Percentiles rank a stretch among this genome's conserved stretches.
Evolutionary conservation across 768 basidiomycete species (phyloP).

Genomic region (Auriscalpium vulgare): DNA sequence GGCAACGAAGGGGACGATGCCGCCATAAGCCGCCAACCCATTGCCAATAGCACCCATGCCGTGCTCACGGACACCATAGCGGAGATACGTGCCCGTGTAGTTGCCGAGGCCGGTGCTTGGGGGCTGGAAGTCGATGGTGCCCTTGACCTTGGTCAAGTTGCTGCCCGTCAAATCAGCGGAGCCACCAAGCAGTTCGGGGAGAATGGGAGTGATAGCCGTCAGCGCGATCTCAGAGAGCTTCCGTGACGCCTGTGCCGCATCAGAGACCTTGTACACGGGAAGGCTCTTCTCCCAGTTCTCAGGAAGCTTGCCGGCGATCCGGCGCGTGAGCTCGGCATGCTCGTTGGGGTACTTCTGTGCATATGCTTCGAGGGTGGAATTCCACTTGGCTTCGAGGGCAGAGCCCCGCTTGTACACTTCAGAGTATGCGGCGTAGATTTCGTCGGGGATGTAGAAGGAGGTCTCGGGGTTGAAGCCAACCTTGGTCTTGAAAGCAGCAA

Average conservation of each 20-base stretch:
- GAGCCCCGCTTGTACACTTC: constrained; percentile 67
- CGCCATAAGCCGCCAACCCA: constrained; percentile 84
- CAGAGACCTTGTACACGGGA: constrained; percentile 77
- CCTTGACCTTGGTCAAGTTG: constrained; percentile 85
- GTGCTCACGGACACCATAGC: constrained; percentile 96
- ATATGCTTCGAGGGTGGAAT: constrained; percentile 58
- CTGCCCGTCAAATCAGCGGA: constrained; percentile 90
- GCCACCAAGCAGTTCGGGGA: constrained; percentile 85
- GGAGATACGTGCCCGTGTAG: constrained; percentile 85
- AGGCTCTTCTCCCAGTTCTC: constrained; percentile 80
- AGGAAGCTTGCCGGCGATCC: constrained; percentile 77
- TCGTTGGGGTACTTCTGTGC: constrained; percentile 74
- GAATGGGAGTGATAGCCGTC: constrained; percentile 57
- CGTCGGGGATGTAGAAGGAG: constrained; percentile 71
- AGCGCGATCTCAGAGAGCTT: constrained; percentile 90
- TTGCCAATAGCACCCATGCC: constrained; percentile 96
- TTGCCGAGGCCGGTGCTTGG: constrained; percentile 76
- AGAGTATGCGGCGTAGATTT: constrained; percentile 61
- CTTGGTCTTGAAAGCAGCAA: constrained; percentile 72
- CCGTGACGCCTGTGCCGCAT: constrained; percentile 83
- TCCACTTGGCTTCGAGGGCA: constrained; percentile 68
- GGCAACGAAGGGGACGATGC: constrained; percentile 82
- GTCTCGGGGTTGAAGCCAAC: constrained; percentile 75
- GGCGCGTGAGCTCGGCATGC: constrained; percentile 78
- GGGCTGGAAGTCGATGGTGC: constrained; percentile 85